Conservation (phyloP, 345 rosid genomes). For the Euclidium syriacum region DNA sequence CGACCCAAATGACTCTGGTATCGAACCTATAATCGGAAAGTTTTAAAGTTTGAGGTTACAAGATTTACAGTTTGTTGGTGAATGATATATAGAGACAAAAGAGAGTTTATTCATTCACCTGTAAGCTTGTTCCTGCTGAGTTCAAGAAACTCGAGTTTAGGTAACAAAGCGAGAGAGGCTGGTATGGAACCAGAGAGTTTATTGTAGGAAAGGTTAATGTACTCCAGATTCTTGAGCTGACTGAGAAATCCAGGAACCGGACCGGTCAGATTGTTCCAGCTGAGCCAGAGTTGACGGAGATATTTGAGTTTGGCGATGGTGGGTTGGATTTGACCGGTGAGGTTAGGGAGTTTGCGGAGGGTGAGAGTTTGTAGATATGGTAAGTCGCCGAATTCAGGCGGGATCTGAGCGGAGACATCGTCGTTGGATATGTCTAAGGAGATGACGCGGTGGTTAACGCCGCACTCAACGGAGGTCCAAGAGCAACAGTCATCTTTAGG, state of each 20-base stretch:
- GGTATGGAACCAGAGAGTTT: constrained; percentile 45
- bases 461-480: constrained; percentile 55
- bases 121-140: constrained; percentile 52
- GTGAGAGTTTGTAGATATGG: constrained; percentile 39
- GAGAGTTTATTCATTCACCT: not conserved
- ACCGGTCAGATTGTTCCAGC: constrained; percentile 42
- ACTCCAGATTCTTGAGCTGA: constrained; percentile 35
- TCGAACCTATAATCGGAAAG: constrained; percentile 34
- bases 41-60: too few species aligned
- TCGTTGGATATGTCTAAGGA: constrained; percentile 46
- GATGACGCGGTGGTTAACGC: constrained; percentile 47
- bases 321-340: constrained; percentile 48
- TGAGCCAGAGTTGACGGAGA: constrained; percentile 41
- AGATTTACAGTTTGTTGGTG: not conserved
- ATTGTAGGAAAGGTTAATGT: constrained; percentile 47
- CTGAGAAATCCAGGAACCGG: constrained; percentile 37
- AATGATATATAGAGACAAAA: not conserved
- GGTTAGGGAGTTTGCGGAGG: constrained; percentile 42
- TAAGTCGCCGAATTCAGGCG: constrained; percentile 44
- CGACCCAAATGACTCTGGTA: too few species aligned
- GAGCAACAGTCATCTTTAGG: constrained; percentile 57
- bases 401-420: constrained; percentile 43
- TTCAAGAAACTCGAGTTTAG: constrained; percentile 33
- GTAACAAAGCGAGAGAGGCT: constrained; percentile 36
- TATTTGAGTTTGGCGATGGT: constrained; percentile 44